A percentile compares a stretch with the other conserved stretches of the same genome.
phyloP scores from a whole-genome alignment of 2,329 filamentous ascomycete genomes.

The Cytospora chrysosperma region DNA sequence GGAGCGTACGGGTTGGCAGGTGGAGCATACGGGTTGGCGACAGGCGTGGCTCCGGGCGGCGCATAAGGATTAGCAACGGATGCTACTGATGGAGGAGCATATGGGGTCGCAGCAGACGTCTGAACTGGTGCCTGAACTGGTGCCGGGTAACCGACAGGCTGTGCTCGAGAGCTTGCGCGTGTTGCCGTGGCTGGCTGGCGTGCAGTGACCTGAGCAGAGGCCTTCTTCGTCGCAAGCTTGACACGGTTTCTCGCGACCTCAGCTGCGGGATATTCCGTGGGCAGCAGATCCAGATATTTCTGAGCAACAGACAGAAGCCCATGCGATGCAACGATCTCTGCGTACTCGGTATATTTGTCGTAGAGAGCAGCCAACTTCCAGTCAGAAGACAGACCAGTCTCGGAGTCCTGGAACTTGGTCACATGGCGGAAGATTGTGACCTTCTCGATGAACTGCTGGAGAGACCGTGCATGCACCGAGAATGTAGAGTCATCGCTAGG shows the following conservation, averaged over 20 bases:
- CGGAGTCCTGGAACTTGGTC: slow-evolving; percentile 82
- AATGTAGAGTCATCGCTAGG: slow-evolving; percentile 75
- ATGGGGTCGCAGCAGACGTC: slow-evolving; percentile 9
- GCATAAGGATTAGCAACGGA: slow-evolving; percentile 32
- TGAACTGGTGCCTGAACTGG: slow-evolving; percentile 5
- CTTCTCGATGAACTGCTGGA: slow-evolving; percentile 97
- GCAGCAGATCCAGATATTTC: slow-evolving; percentile 87
- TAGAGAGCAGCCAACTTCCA: slow-evolving; percentile 92
- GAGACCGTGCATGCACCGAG: slow-evolving; percentile 81
- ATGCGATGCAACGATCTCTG: slow-evolving; percentile 88
- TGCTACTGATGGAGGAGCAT: slow-evolving; percentile 25
- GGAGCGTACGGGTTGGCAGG: slow-evolving; percentile 39
- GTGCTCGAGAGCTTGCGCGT: slow-evolving; percentile 33
- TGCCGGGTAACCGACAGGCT: slow-evolving; percentile 49
- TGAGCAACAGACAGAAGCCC: slow-evolving; percentile 84
- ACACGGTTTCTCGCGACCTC: slow-evolving; percentile 85
- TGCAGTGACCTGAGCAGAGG: slow-evolving; percentile 38
- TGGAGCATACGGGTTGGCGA: slow-evolving; percentile 36
- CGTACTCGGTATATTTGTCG: slow-evolving; percentile 95
- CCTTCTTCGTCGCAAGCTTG: slow-evolving; percentile 73
- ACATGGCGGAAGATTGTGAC: slow-evolving; percentile 95
- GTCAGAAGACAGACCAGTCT: slow-evolving; percentile 67
- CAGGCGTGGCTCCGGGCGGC: slow-evolving; percentile 29
- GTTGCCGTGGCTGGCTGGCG: slow-evolving; percentile 33
- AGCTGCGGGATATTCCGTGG: slow-evolving; percentile 78